A percentile compares a stretch with the other conserved stretches of the same genome.
Evolutionary conservation across 768 basidiomycete species (phyloP).

Genomic region (Krasilnikovozyma curviuscula): DNA sequence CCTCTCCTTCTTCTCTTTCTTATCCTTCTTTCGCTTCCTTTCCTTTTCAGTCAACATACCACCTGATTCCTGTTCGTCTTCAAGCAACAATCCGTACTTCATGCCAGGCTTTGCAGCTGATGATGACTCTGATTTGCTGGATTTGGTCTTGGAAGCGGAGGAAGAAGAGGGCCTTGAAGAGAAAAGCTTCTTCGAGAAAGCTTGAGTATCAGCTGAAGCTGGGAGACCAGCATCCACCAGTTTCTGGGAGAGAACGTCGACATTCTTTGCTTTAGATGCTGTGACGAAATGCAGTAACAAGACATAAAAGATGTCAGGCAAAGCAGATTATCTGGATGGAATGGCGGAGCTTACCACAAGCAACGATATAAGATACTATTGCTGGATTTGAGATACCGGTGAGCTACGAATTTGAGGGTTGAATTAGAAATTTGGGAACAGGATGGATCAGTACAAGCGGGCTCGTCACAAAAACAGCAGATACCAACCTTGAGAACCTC

Average conservation of each 20-base stretch:
- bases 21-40: constrained; percentile 10
- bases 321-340: background rate
- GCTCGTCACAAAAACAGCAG: background rate
- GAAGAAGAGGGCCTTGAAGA: constrained; percentile 22
- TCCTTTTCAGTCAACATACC: constrained; percentile 15
- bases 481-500: constrained; percentile 23
- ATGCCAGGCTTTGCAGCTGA: constrained; percentile 37
- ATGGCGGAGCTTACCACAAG: constrained; percentile 40
- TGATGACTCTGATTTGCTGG: constrained; percentile 42
- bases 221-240: constrained; percentile 64
- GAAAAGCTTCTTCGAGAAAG: constrained; percentile 46
- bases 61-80: constrained; percentile 38
- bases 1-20: constrained; percentile 14
- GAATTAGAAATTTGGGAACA: no score
- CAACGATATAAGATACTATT: constrained; percentile 70
- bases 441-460: background rate
- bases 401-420: no score
- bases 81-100: constrained; percentile 63
- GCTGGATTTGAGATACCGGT: constrained; percentile 67
- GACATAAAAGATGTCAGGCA: background rate
- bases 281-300: constrained; percentile 2
- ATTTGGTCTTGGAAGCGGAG: constrained; percentile 26
- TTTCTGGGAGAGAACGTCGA: constrained; percentile 55
- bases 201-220: constrained; percentile 55
- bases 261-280: constrained; percentile 69